These are phyloP conservation scores for Sugiyamaella americana DNA, from an alignment of 805 yeast species.

Conservation along the genomic window DNA sequence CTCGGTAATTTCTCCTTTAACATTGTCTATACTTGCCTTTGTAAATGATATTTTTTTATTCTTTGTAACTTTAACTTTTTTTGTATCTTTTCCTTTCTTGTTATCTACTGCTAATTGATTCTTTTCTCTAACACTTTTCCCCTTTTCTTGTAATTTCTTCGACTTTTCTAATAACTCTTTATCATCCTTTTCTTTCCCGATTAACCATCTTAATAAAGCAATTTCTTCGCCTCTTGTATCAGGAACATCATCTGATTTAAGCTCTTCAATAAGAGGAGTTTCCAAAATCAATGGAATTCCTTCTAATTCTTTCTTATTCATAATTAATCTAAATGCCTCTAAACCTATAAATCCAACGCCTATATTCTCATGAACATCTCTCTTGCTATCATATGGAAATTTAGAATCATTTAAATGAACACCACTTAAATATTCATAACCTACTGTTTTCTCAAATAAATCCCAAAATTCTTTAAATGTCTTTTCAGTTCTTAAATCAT, in stretches of 20 bases:
- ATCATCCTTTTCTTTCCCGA: slow-evolving; percentile 49
- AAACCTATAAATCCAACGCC: slow-evolving; percentile 88
- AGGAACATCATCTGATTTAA: slow-evolving; percentile 4
- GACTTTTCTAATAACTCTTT: slow-evolving; percentile 46
- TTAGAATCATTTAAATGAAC: slow-evolving; percentile 92
- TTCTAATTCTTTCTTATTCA: slow-evolving; percentile 57
- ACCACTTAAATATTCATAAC: slow-evolving; percentile 67
- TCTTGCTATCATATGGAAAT: slow-evolving; percentile 82
- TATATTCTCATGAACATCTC: slow-evolving; percentile 84
- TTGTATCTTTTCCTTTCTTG: slow-evolving; percentile 29
- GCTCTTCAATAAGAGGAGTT: slow-evolving; percentile 61
- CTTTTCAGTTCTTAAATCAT: slow-evolving; percentile 63
- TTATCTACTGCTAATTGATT: slow-evolving; percentile 60
- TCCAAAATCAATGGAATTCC: slow-evolving; percentile 78
- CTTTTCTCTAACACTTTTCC: slow-evolving; percentile 64
- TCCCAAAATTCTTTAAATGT: slow-evolving; percentile 64
- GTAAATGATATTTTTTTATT: background rate
- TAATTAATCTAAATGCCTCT: slow-evolving; percentile 72
- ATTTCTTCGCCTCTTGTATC: slow-evolving; percentile 67
- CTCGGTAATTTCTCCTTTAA: too few relatives aligned
- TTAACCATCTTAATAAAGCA: slow-evolving; percentile 71
- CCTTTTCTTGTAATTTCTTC: slow-evolving; percentile 47
- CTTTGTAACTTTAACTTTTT: slow-evolving; percentile 1
- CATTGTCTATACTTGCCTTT: background rate
- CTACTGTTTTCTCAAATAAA: slow-evolving; percentile 66